phyloP scores from a whole-genome alignment of 805 yeast species.

The Pichia kluyveri region DNA sequence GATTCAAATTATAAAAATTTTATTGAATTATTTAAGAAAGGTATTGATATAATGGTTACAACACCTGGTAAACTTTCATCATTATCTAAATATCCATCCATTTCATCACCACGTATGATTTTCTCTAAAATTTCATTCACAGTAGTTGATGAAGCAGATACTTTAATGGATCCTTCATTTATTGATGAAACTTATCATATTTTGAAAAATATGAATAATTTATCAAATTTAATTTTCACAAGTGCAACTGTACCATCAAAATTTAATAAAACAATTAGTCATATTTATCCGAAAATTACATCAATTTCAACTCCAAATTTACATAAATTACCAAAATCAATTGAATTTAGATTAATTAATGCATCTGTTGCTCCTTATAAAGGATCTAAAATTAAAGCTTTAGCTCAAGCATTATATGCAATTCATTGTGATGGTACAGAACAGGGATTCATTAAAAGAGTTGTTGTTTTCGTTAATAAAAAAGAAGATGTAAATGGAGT shows the following conservation, averaged over 20 bases:
- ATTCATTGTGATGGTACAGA: constrained; percentile 81
- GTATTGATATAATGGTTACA: constrained; percentile 74
- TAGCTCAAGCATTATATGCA: constrained; percentile 83
- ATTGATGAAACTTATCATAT: constrained; percentile 52
- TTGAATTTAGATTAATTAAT: constrained; percentile 68
- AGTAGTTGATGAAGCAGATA: constrained; percentile 91
- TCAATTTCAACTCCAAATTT: constrained; percentile 71
- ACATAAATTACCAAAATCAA: constrained; percentile 73
- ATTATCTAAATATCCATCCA: constrained; percentile 23
- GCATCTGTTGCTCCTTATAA: constrained; percentile 71
- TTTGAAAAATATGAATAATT: constrained; percentile 37
- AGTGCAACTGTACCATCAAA: constrained; percentile 86
- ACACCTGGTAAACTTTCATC: constrained; percentile 68
- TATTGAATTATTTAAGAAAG: constrained; percentile 34
- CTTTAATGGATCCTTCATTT: constrained; percentile 78
- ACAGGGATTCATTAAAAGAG: constrained; percentile 63
- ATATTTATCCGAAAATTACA: constrained; percentile 54
- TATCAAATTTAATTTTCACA: constrained; percentile 63
- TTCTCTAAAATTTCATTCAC: constrained; percentile 44
- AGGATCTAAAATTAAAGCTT: constrained; percentile 74
- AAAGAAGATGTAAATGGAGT: constrained; percentile 54
- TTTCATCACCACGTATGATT: constrained; percentile 27
- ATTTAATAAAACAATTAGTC: constrained; percentile 53
- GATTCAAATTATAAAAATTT: constrained; percentile 47
- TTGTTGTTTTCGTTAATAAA: constrained; percentile 76